Evolutionary conservation across 495 filamentous ascomycete genomes (phyloP), one percentile per base, ranked within the genome.

Genomic region (Penicillium herquei): DNA sequence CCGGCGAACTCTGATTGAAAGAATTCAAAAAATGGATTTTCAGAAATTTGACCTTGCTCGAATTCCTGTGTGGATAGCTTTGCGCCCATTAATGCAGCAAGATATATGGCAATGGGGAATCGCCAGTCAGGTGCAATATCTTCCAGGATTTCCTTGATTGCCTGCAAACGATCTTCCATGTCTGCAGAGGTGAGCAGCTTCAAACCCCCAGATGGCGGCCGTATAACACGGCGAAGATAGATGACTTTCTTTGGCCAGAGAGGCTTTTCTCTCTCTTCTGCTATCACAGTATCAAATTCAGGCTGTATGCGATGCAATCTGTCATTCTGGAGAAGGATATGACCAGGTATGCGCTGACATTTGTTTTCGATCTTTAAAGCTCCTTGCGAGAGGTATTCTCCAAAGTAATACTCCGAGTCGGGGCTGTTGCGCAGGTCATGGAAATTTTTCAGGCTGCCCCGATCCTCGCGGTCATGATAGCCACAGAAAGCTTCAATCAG

Each of bases 351-450:
- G 7, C 51, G 18, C 17, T 53, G 49, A 37, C 54, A 69, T 26
- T 62, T 62, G 14, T 52, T 55, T 16, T 56, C 52, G 26, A 70
- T 66, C 11, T 67, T 64, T 35, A 74, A 41, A 45, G 54, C 46
- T 10, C 70, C 70, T 40, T 74, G 71, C 0, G 71, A 71, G 30
- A 72, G 68, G 49, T 70, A 71, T 57, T 74, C 71, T 4, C 71
- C 71, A 40, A 68, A 68, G 52, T 74, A 68, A 54, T 54, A 63
- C 0, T 39, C 47, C 1, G n/a, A n/a, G n/a, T n/a, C n/a, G n/a
- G n/a, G n/a, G n/a, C 14, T 13, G 11, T 55, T 47, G 26, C 57
- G 57, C 21, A 58, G 43, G 13, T n/a, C 37, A 12, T 51, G 45
- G 10, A 65, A 52, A 39, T 49, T 49, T 43, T 44, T 33, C 47